These are phyloP conservation scores for Tillandsia leiboldiana DNA, from an alignment of 176 grass and related monocot species.

Conservation along the genomic window DNA sequence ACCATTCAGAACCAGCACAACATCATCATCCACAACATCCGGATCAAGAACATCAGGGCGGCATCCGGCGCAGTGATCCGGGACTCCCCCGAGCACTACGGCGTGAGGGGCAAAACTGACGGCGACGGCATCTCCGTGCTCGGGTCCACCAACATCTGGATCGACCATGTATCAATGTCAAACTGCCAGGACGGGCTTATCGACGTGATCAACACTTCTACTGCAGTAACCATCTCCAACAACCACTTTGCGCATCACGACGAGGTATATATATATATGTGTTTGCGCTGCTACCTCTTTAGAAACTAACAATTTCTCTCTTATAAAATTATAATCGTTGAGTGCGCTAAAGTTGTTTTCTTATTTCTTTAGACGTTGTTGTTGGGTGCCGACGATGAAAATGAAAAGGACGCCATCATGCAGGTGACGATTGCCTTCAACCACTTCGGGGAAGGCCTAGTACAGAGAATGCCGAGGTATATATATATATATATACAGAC, in stretches of 20 bases:
- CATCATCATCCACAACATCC: constrained; percentile 62
- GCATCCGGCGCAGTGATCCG: constrained; percentile 47
- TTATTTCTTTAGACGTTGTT: constrained; percentile 39
- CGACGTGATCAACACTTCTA: constrained; percentile 56
- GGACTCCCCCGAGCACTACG: constrained; percentile 33
- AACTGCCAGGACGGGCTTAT: constrained; percentile 62
- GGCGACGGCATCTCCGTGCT: constrained; percentile 61
- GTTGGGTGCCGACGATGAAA: constrained; percentile 60
- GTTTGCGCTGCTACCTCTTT: background rate
- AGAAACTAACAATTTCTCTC: too few relatives aligned
- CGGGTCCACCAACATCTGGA: constrained; percentile 46
- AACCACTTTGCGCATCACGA: constrained; percentile 64
- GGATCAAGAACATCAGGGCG: constrained; percentile 38
- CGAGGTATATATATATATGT: constrained; percentile 28
- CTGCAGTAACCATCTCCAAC: constrained; percentile 75
- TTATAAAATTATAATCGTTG: too few relatives aligned
- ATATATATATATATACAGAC: background rate
- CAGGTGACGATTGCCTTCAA: constrained; percentile 83
- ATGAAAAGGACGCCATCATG: constrained; percentile 37
- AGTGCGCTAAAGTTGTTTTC: too few relatives aligned
- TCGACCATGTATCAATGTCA: constrained; percentile 67
- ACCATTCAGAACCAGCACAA: constrained; percentile 44
- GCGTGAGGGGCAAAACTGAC: constrained; percentile 32
- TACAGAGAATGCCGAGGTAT: constrained; percentile 69
- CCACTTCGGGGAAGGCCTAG: constrained; percentile 76